A percentile compares a stretch with the other conserved stretches of the same genome.
Conservation (phyloP, 2,329 filamentous ascomycete species). For the Daldinia eschscholtzii region DNA sequence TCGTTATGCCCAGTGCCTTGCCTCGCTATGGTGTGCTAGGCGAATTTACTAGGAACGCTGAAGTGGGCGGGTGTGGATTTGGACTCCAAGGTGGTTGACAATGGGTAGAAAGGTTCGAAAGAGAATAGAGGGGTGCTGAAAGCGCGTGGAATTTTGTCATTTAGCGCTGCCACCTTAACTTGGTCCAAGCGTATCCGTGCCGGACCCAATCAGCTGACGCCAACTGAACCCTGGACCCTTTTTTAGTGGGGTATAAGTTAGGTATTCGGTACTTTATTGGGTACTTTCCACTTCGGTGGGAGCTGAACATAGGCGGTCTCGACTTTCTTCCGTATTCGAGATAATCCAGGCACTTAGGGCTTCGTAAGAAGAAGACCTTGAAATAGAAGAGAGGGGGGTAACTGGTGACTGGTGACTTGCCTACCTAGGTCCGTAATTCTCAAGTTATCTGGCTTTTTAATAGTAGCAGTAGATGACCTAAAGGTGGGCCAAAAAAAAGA, state of each 20-base stretch:
- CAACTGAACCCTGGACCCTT: constrained; percentile 36
- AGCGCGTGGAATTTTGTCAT: constrained; percentile 40
- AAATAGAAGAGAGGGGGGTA: background rate
- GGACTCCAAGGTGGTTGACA: constrained; percentile 26
- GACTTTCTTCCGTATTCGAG: constrained; percentile 1
- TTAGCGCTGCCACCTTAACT: constrained; percentile 46
- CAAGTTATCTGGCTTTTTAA: constrained; percentile 7
- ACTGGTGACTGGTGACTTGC: constrained; percentile 16
- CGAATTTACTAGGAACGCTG: constrained; percentile 10
- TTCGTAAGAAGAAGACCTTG: constrained; percentile 26
- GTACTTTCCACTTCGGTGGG: background rate
- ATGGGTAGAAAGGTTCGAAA: constrained; percentile 33
- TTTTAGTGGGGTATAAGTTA: constrained; percentile 4
- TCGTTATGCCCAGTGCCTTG: constrained; percentile 10
- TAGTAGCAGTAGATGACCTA: constrained; percentile 3
- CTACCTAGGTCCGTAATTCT: constrained; percentile 13
- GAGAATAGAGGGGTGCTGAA: constrained; percentile 39
- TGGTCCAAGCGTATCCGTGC: constrained; percentile 21
- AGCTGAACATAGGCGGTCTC: constrained; percentile 3
- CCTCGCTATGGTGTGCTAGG: constrained; percentile 11
- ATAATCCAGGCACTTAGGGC: constrained; percentile 13
- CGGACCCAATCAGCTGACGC: constrained; percentile 47
- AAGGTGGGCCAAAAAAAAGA: constrained; percentile 12
- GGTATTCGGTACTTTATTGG: constrained; percentile 4
- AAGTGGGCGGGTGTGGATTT: constrained; percentile 16